Evolutionary conservation across 140 eudicot species (phyloP).

Genomic region (Eryngium alpinum): DNA sequence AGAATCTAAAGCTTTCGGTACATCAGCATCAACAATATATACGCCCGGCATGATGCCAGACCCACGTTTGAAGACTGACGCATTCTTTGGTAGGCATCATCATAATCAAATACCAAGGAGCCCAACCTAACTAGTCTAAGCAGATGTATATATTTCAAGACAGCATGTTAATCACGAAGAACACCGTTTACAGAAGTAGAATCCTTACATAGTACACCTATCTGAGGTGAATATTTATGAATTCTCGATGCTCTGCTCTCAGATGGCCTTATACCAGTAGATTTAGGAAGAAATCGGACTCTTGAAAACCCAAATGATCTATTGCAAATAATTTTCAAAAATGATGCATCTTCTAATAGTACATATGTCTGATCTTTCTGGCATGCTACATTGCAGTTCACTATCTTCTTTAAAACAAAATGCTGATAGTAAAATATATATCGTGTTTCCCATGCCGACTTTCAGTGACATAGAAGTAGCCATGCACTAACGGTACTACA

Average conservation of each 20-base stretch:
- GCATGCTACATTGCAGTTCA: constrained; percentile 29
- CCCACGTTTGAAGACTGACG: constrained; percentile 38
- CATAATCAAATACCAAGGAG: constrained; percentile 73
- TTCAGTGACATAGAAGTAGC: constrained; percentile 82
- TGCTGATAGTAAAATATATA: constrained; percentile 49
- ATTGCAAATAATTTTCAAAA: constrained; percentile 26
- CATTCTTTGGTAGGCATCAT: constrained; percentile 58
- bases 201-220: not conserved
- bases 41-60: constrained; percentile 29
- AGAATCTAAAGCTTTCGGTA: constrained; percentile 79
- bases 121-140: constrained; percentile 60
- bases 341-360: constrained; percentile 30
- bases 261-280: constrained; percentile 61
- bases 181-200: constrained; percentile 63
- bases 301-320: constrained; percentile 79
- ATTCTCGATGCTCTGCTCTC: constrained; percentile 44
- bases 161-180: constrained; percentile 60
- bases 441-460: constrained; percentile 70
- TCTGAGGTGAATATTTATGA: not conserved
- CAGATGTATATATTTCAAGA: constrained; percentile 42
- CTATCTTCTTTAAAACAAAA: constrained; percentile 59
- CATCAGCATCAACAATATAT: constrained; percentile 78
- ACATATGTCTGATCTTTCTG: constrained; percentile 35
- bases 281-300: constrained; percentile 76
- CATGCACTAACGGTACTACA: constrained; percentile 59